Evolutionary conservation across 192 early-diverging fungal species (phyloP).

Genomic region (Jimgerdemannia lactiflua): DNA sequence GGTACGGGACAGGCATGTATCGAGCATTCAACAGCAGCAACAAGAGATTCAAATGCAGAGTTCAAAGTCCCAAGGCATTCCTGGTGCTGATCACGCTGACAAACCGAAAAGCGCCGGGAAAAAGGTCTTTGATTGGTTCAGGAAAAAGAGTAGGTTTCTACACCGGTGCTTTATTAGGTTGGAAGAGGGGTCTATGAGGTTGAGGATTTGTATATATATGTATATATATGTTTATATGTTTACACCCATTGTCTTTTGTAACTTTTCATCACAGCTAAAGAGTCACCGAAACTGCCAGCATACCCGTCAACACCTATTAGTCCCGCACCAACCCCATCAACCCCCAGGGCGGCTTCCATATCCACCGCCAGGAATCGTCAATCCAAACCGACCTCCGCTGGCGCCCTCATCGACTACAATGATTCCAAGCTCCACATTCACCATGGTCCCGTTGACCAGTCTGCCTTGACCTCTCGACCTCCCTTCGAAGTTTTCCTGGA

Average conservation of each 20-base stretch:
- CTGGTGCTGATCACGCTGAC: background rate
- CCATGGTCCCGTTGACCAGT: conserved; percentile 52
- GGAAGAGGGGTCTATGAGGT: no score
- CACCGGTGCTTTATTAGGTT: no score
- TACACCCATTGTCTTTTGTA: no score
- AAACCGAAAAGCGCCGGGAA: conserved; percentile 24
- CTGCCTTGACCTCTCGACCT: conserved; percentile 48
- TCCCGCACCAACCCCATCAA: background rate
- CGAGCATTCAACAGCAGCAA: background rate
- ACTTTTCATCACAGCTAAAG: background rate
- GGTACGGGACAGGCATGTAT: background rate
- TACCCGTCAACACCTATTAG: background rate
- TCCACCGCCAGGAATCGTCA: background rate
- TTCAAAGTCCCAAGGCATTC: background rate
- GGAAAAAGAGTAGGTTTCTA: conserved; percentile 18
- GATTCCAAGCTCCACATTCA: conserved; percentile 59
- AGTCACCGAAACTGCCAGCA: background rate
- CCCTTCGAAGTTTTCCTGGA: conserved; percentile 49
- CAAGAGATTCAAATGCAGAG: background rate
- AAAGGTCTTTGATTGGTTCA: conserved; percentile 57
- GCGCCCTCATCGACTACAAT: background rate
- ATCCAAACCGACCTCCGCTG: background rate
- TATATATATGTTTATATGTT: no score
- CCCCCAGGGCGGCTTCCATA: background rate
- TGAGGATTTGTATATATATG: no score